Evolutionary conservation across 2,329 filamentous ascomycete genomes (phyloP).

Genomic region (Colletotrichum higginsianum): DNA sequence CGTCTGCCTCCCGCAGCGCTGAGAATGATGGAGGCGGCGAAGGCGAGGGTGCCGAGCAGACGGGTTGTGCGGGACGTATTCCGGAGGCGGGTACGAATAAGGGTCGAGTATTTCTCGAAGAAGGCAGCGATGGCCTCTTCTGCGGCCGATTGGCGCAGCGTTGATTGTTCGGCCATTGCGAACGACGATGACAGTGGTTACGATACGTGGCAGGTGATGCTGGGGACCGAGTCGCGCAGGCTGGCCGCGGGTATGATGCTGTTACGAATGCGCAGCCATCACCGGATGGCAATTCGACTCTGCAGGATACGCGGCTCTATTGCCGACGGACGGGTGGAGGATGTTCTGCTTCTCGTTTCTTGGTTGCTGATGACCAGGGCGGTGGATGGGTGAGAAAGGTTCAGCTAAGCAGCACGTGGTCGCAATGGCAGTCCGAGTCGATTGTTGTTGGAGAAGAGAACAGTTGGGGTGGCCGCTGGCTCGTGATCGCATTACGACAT

Average conservation of each 20-base stretch:
- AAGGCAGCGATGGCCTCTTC: conserved; percentile 78
- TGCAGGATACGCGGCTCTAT: conserved; percentile 5
- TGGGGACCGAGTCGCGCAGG: conserved; percentile 37
- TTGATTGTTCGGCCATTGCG: conserved; percentile 77
- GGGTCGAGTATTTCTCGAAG: conserved; percentile 70
- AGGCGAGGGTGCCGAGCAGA: conserved; percentile 81
- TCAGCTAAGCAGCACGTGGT: conserved; percentile 37
- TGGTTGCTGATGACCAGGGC: conserved; percentile 1
- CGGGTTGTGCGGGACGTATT: conserved; percentile 79
- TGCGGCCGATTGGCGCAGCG: conserved; percentile 75
- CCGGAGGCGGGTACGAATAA: conserved; percentile 69
- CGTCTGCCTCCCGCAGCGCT: conserved; percentile 83
- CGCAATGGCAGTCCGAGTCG: conserved; percentile 37
- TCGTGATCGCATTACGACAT: conserved; percentile 43
- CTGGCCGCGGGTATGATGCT: conserved; percentile 31
- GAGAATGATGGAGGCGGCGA: conserved; percentile 84
- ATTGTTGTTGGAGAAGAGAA: conserved; percentile 24
- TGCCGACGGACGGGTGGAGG: neutral
- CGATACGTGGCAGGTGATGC: neutral
- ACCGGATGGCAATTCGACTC: conserved; percentile 12
- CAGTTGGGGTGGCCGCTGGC: conserved; percentile 28
- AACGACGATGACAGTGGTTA: conserved; percentile 72
- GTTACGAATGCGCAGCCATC: conserved; percentile 40
- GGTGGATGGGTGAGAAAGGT: conserved; percentile 11
- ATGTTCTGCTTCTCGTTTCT: conserved; percentile 15